phyloP scores from a whole-genome alignment of 2,329 filamentous ascomycete species.

The Daldinia eschscholtzii region DNA sequence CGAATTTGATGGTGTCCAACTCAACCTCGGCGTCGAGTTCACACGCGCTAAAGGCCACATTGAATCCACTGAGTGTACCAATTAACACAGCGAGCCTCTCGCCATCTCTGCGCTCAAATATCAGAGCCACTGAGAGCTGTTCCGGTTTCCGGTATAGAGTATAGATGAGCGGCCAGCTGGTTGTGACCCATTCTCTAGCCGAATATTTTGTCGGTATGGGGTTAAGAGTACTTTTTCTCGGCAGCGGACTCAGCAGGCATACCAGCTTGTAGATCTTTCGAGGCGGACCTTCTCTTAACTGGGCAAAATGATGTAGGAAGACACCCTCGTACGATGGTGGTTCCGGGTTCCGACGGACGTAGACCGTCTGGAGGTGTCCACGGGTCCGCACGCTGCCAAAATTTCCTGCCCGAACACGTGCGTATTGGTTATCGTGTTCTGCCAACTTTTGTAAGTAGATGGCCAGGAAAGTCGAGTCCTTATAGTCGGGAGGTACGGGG shows the following conservation, averaged over 20 bases:
- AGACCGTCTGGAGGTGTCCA: not conserved
- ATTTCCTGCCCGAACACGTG: not conserved
- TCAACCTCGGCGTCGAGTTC: not conserved
- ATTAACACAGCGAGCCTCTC: not conserved
- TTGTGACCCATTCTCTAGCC: not conserved
- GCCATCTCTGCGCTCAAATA: not conserved
- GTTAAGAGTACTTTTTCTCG: too few relatives aligned
- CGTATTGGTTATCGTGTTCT: not conserved
- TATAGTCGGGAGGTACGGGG: constrained; percentile 50
- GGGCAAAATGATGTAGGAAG: not conserved
- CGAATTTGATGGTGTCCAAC: not conserved
- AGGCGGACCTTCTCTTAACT: not conserved
- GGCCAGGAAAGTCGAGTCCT: constrained; percentile 49
- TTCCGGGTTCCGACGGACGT: not conserved
- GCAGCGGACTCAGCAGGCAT: not conserved
- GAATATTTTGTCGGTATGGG: not conserved
- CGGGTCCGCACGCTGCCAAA: not conserved
- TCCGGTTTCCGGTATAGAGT: not conserved
- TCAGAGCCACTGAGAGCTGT: not conserved
- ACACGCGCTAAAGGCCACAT: constrained; percentile 26
- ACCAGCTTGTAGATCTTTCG: not conserved
- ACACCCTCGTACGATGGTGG: not conserved
- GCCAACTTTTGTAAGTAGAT: constrained; percentile 51
- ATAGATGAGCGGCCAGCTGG: not conserved
- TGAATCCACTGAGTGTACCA: constrained; percentile 28